Conservation (phyloP, 2,329 filamentous ascomycete species). For the Penicillium sp. region DNA sequence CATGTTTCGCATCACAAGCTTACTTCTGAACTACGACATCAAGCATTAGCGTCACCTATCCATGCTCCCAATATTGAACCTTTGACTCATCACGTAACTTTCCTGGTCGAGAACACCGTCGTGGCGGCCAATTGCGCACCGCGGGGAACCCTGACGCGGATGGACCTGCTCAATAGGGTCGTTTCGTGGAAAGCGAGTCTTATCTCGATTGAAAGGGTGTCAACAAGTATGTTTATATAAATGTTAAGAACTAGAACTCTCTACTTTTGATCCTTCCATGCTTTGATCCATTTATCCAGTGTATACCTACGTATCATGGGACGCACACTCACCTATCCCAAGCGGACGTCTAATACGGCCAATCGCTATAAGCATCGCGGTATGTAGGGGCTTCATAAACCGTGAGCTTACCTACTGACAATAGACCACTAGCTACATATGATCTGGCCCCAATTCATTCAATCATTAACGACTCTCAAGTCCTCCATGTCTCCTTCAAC, state of each 20-base stretch:
- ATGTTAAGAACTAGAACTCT: neutral
- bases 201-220: neutral
- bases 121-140: slow-evolving; percentile 2
- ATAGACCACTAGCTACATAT: slow-evolving; percentile 59
- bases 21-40: neutral
- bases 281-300: neutral
- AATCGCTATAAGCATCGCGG: slow-evolving; percentile 66
- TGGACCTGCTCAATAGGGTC: slow-evolving; percentile 15
- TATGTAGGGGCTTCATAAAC: slow-evolving; percentile 29
- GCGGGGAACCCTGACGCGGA: slow-evolving; percentile 8
- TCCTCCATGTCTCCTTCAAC: slow-evolving; percentile 79
- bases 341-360: slow-evolving; percentile 61
- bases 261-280: neutral
- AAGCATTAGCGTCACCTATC: neutral
- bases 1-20: slow-evolving; percentile 10
- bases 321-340: slow-evolving; percentile 56
- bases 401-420: slow-evolving; percentile 5
- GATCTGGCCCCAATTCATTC: slow-evolving; percentile 69
- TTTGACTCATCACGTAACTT: slow-evolving; percentile 5
- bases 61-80: neutral
- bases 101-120: neutral
- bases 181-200: slow-evolving; percentile 2
- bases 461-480: slow-evolving; percentile 70
- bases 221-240: slow-evolving; percentile 1
- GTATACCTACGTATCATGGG: slow-evolving; percentile 34